A percentile compares a stretch with the other conserved stretches of the same genome.
phyloP scores from a whole-genome alignment of 1,139 yeast genomes.

The Diutina pseudorugosa region DNA sequence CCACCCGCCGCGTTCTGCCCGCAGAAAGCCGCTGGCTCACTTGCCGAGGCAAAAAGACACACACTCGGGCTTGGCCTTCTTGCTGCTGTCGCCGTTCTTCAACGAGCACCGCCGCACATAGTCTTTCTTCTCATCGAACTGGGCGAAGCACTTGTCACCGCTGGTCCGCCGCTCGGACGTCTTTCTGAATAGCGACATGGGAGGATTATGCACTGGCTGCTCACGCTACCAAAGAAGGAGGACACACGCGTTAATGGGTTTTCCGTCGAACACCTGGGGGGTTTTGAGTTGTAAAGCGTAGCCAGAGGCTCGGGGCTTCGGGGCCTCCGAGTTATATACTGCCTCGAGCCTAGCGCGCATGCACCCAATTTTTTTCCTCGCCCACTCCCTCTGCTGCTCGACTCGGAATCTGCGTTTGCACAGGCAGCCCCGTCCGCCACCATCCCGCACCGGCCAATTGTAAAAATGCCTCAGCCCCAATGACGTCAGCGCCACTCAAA shows the following conservation, averaged over 20 bases:
- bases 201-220: not conserved
- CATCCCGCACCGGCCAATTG: not conserved
- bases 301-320: not conserved
- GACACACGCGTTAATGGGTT: not conserved
- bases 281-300: not conserved
- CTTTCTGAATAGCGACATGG: constrained; percentile 3
- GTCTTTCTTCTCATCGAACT: constrained; percentile 2
- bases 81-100: not conserved
- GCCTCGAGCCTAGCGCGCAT: not conserved
- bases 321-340: not conserved
- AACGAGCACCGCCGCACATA: constrained; percentile 3
- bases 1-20: not conserved
- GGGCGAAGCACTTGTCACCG: not conserved
- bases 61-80: constrained; percentile 2
- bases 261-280: not conserved
- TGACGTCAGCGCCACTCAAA: not conserved
- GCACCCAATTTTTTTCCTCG: constrained; percentile 1
- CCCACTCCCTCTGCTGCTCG: not conserved
- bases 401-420: constrained; percentile 4
- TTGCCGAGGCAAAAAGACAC: not conserved
- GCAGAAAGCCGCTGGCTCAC: not conserved
- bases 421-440: not conserved
- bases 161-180: not conserved
- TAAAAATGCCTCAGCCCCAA: constrained; percentile 1
- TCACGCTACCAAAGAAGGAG: constrained; percentile 1